These are phyloP conservation scores for Plectosphaerella cucumerina DNA, from an alignment of 2,329 filamentous ascomycete genomes.

Conservation along the genomic window DNA sequence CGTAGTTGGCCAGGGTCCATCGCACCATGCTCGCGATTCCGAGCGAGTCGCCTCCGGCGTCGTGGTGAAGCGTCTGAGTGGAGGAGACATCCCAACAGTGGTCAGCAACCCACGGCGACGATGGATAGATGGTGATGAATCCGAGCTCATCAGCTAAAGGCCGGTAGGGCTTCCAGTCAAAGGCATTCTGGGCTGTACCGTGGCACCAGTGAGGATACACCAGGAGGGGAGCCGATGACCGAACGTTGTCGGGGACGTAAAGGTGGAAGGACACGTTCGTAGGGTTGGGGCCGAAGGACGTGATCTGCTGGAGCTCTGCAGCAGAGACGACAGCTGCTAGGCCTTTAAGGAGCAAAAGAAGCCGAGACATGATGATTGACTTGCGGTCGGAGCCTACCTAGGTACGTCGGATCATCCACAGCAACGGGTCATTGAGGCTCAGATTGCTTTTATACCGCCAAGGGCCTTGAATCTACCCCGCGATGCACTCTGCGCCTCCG, in stretches of 20 bases:
- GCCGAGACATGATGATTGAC: too few species aligned
- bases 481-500: too few species aligned
- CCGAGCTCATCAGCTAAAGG: conserved; percentile 47
- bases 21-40: conserved; percentile 50
- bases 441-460: too few species aligned
- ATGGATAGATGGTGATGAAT: conserved; percentile 44
- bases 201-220: conserved; percentile 56
- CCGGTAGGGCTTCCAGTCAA: conserved; percentile 47
- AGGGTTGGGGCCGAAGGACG: conserved; percentile 39
- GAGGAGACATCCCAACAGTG: conserved; percentile 58
- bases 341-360: neutral
- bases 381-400: too few species aligned
- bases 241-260: conserved; percentile 37
- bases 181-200: conserved; percentile 46
- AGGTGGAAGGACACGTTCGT: conserved; percentile 49
- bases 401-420: too few species aligned
- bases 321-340: conserved; percentile 4
- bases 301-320: conserved; percentile 8
- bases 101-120: conserved; percentile 29
- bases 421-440: too few species aligned
- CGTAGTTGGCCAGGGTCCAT: conserved; percentile 42
- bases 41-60: conserved; percentile 46
- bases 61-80: conserved; percentile 39
- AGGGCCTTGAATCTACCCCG: too few species aligned
- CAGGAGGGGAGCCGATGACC: conserved; percentile 43